Evolutionary conservation across 164 flowering plant genomes (phyloP).

Genomic region (Aristolochia contorta): DNA sequence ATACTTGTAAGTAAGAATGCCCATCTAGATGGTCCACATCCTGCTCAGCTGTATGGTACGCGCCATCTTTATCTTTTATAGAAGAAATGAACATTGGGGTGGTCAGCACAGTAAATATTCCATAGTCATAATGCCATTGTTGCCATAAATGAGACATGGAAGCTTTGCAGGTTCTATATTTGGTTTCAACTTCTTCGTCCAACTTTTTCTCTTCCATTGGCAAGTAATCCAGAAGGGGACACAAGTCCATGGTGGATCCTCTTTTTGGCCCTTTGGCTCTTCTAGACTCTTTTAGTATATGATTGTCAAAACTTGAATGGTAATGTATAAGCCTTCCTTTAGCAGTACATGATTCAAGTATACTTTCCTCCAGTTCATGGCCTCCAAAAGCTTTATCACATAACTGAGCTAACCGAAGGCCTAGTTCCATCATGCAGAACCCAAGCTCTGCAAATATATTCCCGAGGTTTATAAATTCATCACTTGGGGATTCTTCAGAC

Average conservation of each 20-base stretch:
- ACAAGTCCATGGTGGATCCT: background rate
- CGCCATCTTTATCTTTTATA: constrained; percentile 9
- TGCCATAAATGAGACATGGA: constrained; percentile 57
- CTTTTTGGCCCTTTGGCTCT: constrained; percentile 20
- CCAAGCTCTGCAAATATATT: constrained; percentile 51
- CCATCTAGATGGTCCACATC: constrained; percentile 41
- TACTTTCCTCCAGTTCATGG: constrained; percentile 56
- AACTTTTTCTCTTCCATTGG: constrained; percentile 5
- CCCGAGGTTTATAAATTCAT: constrained; percentile 42
- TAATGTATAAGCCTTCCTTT: constrained; percentile 93
- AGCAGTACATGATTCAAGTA: constrained; percentile 60
- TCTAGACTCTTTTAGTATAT: constrained; percentile 23
- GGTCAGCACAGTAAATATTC: constrained; percentile 78
- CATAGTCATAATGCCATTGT: constrained; percentile 98
- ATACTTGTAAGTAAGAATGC: constrained; percentile 58
- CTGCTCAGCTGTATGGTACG: constrained; percentile 9
- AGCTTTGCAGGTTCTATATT: constrained; percentile 12
- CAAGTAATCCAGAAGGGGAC: background rate
- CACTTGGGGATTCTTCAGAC: constrained; percentile 11
- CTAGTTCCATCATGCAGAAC: constrained; percentile 66
- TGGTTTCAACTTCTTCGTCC: constrained; percentile 5
- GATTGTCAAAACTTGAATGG: constrained; percentile 51
- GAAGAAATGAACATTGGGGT: constrained; percentile 55
- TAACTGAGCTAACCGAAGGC: constrained; percentile 57
- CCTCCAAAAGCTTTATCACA: constrained; percentile 73